These are phyloP conservation scores for Trifolium pratense DNA, from an alignment of 306 rosid species.

Conservation along the genomic window DNA sequence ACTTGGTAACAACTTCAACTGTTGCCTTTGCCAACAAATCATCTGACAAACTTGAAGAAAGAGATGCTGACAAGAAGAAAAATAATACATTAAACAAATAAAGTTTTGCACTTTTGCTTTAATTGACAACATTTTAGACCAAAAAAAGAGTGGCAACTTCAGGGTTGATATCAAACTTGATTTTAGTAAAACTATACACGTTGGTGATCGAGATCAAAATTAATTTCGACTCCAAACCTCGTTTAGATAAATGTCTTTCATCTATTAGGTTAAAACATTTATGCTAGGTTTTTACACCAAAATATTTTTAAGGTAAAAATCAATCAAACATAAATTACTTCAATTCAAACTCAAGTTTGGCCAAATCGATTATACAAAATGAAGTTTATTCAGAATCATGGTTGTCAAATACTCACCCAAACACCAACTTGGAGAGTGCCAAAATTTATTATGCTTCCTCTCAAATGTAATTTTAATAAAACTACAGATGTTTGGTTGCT, in stretches of 20 bases:
- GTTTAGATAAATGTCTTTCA: background rate
- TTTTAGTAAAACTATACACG: background rate
- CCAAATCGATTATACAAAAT: slow-evolving; percentile 1
- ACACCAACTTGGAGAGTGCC: slow-evolving; percentile 17
- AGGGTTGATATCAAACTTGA: background rate
- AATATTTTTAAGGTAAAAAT: too few species aligned
- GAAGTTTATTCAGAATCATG: background rate
- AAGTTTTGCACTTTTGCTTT: slow-evolving; percentile 9
- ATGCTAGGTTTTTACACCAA: background rate
- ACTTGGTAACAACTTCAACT: slow-evolving; percentile 69
- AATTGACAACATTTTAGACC: slow-evolving; percentile 3
- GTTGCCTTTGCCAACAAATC: slow-evolving; percentile 91
- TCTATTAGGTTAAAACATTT: background rate
- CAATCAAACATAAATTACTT: slow-evolving; percentile 3
- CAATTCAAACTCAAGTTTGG: too few species aligned
- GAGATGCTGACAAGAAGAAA: slow-evolving; percentile 71
- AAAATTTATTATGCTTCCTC: background rate
- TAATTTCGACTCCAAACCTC: background rate
- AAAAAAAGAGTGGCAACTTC: slow-evolving; percentile 3
- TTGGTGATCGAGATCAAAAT: slow-evolving; percentile 4
- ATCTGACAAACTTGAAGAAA: slow-evolving; percentile 91
- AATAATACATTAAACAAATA: slow-evolving; percentile 30
- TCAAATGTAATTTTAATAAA: background rate
- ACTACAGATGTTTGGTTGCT: slow-evolving; percentile 1
- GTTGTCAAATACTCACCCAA: background rate